Evolutionary conservation across 495 filamentous ascomycete genomes (phyloP), one percentile per base, ranked within the genome.

Genomic region (Talaromyces wortmannii): DNA sequence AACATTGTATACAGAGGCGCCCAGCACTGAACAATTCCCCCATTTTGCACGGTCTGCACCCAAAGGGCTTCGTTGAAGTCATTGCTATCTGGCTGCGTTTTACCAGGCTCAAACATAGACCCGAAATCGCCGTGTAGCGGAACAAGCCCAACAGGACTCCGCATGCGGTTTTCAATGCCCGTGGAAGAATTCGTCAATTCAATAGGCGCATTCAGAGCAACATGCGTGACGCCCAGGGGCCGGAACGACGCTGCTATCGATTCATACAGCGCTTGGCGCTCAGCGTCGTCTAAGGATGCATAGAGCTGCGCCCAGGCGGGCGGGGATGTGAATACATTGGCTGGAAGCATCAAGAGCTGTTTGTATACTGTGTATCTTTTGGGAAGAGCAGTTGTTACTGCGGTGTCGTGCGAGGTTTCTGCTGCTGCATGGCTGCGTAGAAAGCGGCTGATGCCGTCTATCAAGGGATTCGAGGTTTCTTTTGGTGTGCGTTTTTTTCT

Each of bases 1-100:
- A 97, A 97, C 92, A 97, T 96, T 12, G 90, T 95, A 70, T 89
- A 88, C 0, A 82, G 68, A 12, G 92, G 92, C 4, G 90, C 84
- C 91, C 91, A 97, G 31, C 77, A 85, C 68, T 97, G 92, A n/a
- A 68, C 63, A 50, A 97, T 86, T 7, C 84, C 84, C 63, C 92
- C 88, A 64, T 96, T 92, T 23, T 73, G 80, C 6, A 83, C 78
- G 0, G 80, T 80, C 4, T 83, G 83, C 12, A 74, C 73, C 90
- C 91, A 97, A 59, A 95, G 85, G 0, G 89, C 86, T 12, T 61
- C 45, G 11, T 69, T 56, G 48, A 90, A 83, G 59, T 91, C 85
- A 18, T 63, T 64, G 5, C 48, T 52, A 10, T 53, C 18, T 23
- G 59, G 47, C 23, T 23, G 23, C 0, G 45, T 55, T 7, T 57